Evolutionary conservation across 495 filamentous ascomycete species (phyloP).

Genomic region (Penicillium canariense): DNA sequence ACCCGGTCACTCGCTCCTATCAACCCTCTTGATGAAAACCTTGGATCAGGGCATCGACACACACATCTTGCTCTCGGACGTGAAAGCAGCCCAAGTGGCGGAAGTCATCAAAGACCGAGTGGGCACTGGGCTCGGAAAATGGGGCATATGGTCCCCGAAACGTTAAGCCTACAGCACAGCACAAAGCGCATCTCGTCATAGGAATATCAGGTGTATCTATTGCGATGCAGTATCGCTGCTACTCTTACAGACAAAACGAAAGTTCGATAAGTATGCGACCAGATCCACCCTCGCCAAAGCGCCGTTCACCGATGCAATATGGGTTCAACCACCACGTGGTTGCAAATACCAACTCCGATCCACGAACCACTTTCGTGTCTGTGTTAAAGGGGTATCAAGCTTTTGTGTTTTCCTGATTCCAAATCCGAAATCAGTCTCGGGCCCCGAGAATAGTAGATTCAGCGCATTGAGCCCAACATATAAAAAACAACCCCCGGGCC

Average conservation of each 20-base stretch:
- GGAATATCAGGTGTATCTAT: neutral
- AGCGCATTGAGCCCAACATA: neutral
- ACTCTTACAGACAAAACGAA: slow-evolving; percentile 15
- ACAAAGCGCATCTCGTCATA: neutral
- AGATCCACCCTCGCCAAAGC: slow-evolving; percentile 17
- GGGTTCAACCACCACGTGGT: slow-evolving; percentile 9
- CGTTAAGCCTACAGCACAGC: slow-evolving; percentile 1
- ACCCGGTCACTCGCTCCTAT: slow-evolving; percentile 17
- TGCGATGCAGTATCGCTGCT: slow-evolving; percentile 14
- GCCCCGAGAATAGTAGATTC: neutral
- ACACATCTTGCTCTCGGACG: slow-evolving; percentile 39
- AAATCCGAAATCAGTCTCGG: neutral
- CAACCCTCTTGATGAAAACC: slow-evolving; percentile 39
- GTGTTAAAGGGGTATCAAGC: slow-evolving; percentile 33
- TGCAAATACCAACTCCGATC: slow-evolving; percentile 32
- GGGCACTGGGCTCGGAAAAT: slow-evolving; percentile 37
- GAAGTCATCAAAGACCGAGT: slow-evolving; percentile 46
- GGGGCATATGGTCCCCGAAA: slow-evolving; percentile 32
- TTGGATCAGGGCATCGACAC: slow-evolving; percentile 43
- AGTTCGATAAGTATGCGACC: slow-evolving; percentile 4
- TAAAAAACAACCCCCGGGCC: neutral
- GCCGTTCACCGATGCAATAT: slow-evolving; percentile 20
- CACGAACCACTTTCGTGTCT: slow-evolving; percentile 20
- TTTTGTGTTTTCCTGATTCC: slow-evolving; percentile 11
- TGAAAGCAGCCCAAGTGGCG: slow-evolving; percentile 24